These are phyloP conservation scores for Pueraria montana DNA, from an alignment of 306 rosid species.

Conservation along the genomic window DNA sequence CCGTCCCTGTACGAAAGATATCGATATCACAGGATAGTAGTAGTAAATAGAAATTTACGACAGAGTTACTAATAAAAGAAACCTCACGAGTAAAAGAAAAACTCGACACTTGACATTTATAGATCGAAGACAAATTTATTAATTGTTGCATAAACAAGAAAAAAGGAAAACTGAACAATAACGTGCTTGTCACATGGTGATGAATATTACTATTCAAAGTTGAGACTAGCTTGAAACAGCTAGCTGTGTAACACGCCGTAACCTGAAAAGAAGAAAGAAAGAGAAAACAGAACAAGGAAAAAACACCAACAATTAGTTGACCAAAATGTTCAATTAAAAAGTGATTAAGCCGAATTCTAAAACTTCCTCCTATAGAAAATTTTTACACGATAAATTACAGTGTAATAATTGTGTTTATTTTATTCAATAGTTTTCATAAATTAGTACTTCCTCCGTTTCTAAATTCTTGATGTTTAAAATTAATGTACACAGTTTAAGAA, in stretches of 20 bases:
- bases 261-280: neutral
- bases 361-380: neutral
- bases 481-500: too few relatives aligned
- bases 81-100: neutral
- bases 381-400: neutral
- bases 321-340: neutral
- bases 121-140: neutral
- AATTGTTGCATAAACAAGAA: neutral
- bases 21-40: neutral
- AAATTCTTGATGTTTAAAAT: too few relatives aligned
- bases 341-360: neutral
- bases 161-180: neutral
- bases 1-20: too few relatives aligned
- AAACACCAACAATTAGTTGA: slow-evolving; percentile 17
- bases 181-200: slow-evolving; percentile 25
- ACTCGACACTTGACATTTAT: neutral
- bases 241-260: neutral
- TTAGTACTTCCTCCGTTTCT: too few relatives aligned
- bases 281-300: neutral
- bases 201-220: slow-evolving; percentile 36
- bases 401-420: neutral
- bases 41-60: neutral
- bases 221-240: slow-evolving; percentile 36
- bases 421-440: neutral
- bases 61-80: neutral